Conservation (phyloP, 768 basidiomycete genomes). For the Russula compacta region DNA sequence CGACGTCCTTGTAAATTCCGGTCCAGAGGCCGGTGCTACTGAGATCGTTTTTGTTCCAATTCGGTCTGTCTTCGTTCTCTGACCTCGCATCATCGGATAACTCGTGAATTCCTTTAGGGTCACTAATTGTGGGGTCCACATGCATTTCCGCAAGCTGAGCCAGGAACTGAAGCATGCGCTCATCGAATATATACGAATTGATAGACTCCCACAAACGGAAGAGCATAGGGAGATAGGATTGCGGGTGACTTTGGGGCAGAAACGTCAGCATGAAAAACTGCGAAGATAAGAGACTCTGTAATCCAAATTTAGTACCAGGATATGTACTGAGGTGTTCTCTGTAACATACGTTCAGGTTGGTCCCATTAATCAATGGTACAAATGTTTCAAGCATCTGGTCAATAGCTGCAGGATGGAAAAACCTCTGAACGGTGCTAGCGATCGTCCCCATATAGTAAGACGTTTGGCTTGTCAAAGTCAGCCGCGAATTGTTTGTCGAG, state of each 20-base stretch:
- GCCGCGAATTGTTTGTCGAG: neutral
- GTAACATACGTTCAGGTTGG: constrained; percentile 55
- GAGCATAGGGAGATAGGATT: constrained; percentile 73
- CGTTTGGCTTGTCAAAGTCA: constrained; percentile 41
- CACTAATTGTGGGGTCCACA: constrained; percentile 64
- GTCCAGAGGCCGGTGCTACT: constrained; percentile 40
- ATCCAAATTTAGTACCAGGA: constrained; percentile 4
- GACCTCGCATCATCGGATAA: constrained; percentile 64
- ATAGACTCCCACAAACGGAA: constrained; percentile 84
- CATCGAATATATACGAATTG: constrained; percentile 85
- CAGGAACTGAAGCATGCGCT: constrained; percentile 80
- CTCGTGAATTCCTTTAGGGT: constrained; percentile 56
- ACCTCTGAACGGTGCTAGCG: constrained; percentile 58
- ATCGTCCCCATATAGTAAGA: constrained; percentile 71
- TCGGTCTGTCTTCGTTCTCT: constrained; percentile 51
- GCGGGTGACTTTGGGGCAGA: constrained; percentile 76
- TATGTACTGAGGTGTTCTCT: neutral
- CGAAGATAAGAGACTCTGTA: constrained; percentile 62
- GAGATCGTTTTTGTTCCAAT: constrained; percentile 40
- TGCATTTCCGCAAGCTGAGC: constrained; percentile 72
- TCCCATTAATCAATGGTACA: constrained; percentile 69
- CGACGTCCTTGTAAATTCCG: constrained; percentile 50
- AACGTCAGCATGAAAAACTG: constrained; percentile 84
- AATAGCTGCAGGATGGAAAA: constrained; percentile 83
- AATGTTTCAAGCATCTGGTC: constrained; percentile 86